phyloP scores from a whole-genome alignment of 179 eudicot genomes.

The Silene noctiflora region DNA sequence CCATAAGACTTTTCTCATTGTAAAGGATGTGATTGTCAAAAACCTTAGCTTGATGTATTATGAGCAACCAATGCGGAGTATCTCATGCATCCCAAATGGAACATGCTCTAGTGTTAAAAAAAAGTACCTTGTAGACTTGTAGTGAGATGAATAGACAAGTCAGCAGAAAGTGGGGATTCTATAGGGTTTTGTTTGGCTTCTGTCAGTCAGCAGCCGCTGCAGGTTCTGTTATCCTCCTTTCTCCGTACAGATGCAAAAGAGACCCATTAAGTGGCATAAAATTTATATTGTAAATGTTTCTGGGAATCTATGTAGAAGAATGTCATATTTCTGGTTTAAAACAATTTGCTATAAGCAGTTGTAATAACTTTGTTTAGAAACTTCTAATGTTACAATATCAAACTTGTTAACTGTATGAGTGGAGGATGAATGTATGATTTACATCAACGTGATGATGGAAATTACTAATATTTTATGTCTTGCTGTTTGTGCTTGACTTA shows the following conservation, averaged over 20 bases:
- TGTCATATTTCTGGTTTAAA: background rate
- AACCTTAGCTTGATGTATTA: background rate
- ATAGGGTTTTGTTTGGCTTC: background rate
- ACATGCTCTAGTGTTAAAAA: background rate
- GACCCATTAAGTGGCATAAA: background rate
- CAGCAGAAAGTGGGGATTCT: background rate
- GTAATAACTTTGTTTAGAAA: background rate
- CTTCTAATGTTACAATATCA: background rate
- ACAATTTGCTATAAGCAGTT: background rate
- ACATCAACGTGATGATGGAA: background rate
- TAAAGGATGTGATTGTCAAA: conserved; percentile 5
- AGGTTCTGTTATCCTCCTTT: background rate
- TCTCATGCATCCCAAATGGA: background rate
- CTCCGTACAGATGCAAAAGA: background rate
- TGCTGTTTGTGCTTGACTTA: conserved; percentile 9
- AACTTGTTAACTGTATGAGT: background rate
- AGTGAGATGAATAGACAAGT: background rate
- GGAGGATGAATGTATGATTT: background rate
- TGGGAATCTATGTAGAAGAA: background rate
- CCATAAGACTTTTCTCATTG: conserved; percentile 2
- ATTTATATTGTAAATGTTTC: background rate
- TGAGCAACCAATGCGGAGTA: conserved; percentile 8
- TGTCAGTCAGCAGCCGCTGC: background rate
- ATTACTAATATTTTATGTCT: background rate
- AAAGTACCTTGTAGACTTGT: conserved; percentile 14